phyloP scores from a whole-genome alignment of 2,329 filamentous ascomycete species.

The Trichoderma oligosporum region DNA sequence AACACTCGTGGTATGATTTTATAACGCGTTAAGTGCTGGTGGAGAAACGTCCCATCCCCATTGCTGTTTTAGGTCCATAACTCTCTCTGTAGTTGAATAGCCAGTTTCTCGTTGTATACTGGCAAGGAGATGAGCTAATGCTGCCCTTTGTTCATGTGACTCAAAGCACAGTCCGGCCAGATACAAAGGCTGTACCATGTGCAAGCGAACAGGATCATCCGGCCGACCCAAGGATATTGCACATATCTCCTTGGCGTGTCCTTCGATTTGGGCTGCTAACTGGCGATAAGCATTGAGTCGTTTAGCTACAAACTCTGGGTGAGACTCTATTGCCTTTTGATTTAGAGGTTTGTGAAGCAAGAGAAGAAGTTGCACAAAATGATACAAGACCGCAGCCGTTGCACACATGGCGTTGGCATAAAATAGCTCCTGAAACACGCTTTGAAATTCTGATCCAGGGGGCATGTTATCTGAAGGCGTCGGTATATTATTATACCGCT shows the following conservation, averaged over 20 bases:
- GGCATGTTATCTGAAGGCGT: conserved; percentile 12
- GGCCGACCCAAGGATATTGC: conserved; percentile 18
- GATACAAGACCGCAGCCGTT: conserved; percentile 22
- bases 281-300: conserved; percentile 16
- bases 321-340: background rate
- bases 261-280: conserved; percentile 12
- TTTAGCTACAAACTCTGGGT: conserved; percentile 12
- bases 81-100: conserved; percentile 13
- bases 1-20: background rate
- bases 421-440: conserved; percentile 18
- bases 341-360: conserved; percentile 20
- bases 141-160: conserved; percentile 10
- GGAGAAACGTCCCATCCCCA: conserved; percentile 12
- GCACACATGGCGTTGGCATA: conserved; percentile 23
- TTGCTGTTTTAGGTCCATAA: conserved; percentile 3
- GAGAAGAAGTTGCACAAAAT: conserved; percentile 22
- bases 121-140: conserved; percentile 12
- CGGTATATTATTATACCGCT: conserved; percentile 5
- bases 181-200: conserved; percentile 19
- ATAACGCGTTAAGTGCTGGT: background rate
- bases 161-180: conserved; percentile 21
- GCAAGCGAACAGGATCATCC: conserved; percentile 12
- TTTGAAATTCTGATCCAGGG: background rate
- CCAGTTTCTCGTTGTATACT: conserved; percentile 16
- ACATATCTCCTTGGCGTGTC: conserved; percentile 19